Conservation (phyloP, 1,284 basidiomycete species). For the Phellopilus nigrolimitatus region DNA sequence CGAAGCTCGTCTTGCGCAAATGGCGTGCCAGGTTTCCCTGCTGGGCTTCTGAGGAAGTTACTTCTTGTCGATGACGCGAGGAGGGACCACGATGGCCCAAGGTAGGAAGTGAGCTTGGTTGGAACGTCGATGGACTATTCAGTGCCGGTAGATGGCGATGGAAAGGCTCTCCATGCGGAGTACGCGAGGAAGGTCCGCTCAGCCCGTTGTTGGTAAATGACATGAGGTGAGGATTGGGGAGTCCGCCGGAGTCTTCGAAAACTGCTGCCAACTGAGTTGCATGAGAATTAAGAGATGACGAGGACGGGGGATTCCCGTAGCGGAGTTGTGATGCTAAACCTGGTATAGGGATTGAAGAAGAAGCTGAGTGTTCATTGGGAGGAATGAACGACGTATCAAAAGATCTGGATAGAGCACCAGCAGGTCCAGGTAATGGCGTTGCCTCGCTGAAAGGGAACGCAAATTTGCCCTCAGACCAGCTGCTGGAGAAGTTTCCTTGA, state of each 20-base stretch:
- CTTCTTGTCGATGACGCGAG: constrained; percentile 38
- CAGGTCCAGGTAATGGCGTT: background rate
- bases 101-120: constrained; percentile 65
- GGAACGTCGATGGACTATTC: constrained; percentile 45
- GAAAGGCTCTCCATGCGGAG: constrained; percentile 34
- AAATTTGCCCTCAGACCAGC: constrained; percentile 39
- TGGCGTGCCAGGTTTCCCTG: constrained; percentile 46
- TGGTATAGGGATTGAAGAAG: constrained; percentile 35
- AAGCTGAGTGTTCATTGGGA: constrained; percentile 17
- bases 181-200: constrained; percentile 27
- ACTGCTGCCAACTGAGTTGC: constrained; percentile 44
- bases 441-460: constrained; percentile 33
- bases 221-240: constrained; percentile 19
- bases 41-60: constrained; percentile 38
- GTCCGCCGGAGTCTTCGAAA: constrained; percentile 43
- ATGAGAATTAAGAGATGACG: constrained; percentile 34
- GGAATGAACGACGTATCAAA: constrained; percentile 17
- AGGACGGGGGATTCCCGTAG: constrained; percentile 45
- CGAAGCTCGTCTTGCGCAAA: constrained; percentile 88
- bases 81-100: constrained; percentile 51
- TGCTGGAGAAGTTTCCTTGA: constrained; percentile 33
- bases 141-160: constrained; percentile 40
- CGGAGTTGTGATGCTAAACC: constrained; percentile 43
- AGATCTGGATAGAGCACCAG: constrained; percentile 16
- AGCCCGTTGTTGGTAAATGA: background rate